A percentile compares a stretch with the other conserved stretches of the same genome.
Conservation (phyloP, 108 stramenopile species). For the Aureococcus anophagefferens region DNA sequence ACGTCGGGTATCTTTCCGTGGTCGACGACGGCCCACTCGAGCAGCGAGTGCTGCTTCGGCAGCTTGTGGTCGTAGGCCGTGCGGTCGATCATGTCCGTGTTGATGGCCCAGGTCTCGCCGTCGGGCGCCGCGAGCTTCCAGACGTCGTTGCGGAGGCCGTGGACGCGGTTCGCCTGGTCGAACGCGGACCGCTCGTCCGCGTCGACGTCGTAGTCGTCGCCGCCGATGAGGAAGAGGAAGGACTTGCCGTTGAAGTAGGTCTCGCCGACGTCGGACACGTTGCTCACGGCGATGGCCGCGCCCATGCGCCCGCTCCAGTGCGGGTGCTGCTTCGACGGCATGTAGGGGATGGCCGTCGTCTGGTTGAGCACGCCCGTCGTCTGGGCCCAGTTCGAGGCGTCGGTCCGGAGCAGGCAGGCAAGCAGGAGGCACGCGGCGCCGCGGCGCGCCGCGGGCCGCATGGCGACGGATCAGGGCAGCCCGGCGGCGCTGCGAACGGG, state of each 20-base stretch:
- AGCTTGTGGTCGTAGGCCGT: neutral
- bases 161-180: neutral
- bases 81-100: neutral
- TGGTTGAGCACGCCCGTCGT: neutral
- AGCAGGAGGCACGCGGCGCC: too few species aligned
- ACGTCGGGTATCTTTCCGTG: too few species aligned
- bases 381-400: neutral
- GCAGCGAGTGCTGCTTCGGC: neutral
- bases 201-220: neutral
- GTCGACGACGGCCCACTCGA: neutral
- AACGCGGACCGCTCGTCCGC: neutral
- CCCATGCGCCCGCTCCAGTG: neutral
- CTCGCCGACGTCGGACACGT: neutral
- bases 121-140: neutral
- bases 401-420: too few species aligned
- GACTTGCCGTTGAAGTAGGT: neutral
- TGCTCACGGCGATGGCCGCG: neutral
- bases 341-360: neutral
- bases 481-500: too few species aligned
- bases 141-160: slow-evolving; percentile 2
- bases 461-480: too few species aligned
- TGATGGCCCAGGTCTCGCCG: neutral
- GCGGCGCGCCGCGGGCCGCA: too few species aligned
- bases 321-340: neutral
- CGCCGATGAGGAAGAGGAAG: neutral